Evolutionary conservation across 257 asterid species (phyloP).

Genomic region (Vinca minor): DNA sequence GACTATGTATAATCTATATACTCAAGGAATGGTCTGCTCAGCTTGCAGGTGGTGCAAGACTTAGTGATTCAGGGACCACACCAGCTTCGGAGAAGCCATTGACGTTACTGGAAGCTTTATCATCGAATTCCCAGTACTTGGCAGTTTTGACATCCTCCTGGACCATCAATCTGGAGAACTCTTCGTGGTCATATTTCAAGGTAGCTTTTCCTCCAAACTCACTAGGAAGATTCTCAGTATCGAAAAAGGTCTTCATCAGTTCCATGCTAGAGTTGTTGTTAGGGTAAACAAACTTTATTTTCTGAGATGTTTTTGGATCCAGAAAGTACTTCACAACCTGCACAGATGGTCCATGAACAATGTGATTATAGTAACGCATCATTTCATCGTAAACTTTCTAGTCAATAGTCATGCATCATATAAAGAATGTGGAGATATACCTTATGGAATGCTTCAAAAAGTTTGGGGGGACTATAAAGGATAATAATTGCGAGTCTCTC

Average conservation of each 20-base stretch:
- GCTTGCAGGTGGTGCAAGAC: slow-evolving; percentile 31
- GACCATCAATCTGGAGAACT: slow-evolving; percentile 67
- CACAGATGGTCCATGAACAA: slow-evolving; percentile 9
- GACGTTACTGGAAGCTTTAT: slow-evolving; percentile 1
- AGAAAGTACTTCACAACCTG: slow-evolving; percentile 67
- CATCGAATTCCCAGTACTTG: slow-evolving; percentile 49
- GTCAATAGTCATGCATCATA: no score
- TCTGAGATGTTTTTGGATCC: slow-evolving; percentile 50
- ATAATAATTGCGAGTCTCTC: slow-evolving; percentile 63
- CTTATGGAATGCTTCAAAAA: slow-evolving; percentile 77
- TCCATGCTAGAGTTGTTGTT: slow-evolving; percentile 57
- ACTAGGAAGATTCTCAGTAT: slow-evolving; percentile 62
- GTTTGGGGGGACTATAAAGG: slow-evolving; percentile 71
- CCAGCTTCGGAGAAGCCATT: slow-evolving; percentile 12
- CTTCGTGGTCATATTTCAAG: slow-evolving; percentile 61
- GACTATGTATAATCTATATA: not conserved
- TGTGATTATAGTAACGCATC: no score
- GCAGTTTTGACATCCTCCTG: slow-evolving; percentile 67
- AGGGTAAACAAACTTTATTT: slow-evolving; percentile 60
- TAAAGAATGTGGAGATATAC: slow-evolving; percentile 18
- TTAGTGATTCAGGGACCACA: slow-evolving; percentile 17
- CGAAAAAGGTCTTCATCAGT: slow-evolving; percentile 58
- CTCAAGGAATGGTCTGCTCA: slow-evolving; percentile 4
- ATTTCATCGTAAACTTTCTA: no score
- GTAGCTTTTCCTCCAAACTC: slow-evolving; percentile 85